Conservation (phyloP, 1,284 basidiomycete species). For the Cryptococcus hybrid region DNA sequence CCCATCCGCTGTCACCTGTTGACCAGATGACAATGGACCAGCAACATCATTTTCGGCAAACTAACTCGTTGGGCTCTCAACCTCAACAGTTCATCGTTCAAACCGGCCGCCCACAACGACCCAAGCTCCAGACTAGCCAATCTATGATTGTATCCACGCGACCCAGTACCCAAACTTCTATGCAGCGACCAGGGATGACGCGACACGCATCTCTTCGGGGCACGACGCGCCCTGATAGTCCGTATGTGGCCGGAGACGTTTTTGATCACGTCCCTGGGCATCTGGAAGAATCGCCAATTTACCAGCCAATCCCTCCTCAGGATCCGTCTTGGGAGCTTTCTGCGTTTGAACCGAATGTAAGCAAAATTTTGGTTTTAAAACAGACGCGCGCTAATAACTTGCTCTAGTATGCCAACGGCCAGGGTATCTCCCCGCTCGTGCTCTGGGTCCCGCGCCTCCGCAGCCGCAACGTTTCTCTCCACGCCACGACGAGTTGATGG, state of each 20-base stretch:
- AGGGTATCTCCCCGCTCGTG: slow-evolving; percentile 45
- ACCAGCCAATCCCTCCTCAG: slow-evolving; percentile 5
- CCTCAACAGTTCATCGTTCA: not conserved
- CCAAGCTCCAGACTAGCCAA: slow-evolving; percentile 8
- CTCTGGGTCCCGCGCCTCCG: slow-evolving; percentile 41
- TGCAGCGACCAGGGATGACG: slow-evolving; percentile 17
- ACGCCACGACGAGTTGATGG: slow-evolving; percentile 19
- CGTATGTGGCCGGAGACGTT: slow-evolving; percentile 35
- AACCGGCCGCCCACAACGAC: slow-evolving; percentile 6
- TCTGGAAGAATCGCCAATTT: slow-evolving; percentile 13
- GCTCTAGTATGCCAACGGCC: slow-evolving; percentile 10
- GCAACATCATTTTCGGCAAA: slow-evolving; percentile 7
- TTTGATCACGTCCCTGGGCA: slow-evolving; percentile 24
- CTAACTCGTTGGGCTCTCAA: slow-evolving; percentile 11
- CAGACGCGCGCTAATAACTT: not conserved
- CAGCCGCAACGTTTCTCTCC: slow-evolving; percentile 30
- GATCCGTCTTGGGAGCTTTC: slow-evolving; percentile 16
- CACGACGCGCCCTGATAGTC: slow-evolving; percentile 24
- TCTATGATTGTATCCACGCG: slow-evolving; percentile 16
- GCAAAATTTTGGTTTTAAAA: not conserved
- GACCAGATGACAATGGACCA: slow-evolving; percentile 20
- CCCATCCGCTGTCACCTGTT: slow-evolving; percentile 21
- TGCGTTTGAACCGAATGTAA: slow-evolving; percentile 12
- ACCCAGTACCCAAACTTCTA: slow-evolving; percentile 18
- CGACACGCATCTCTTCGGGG: slow-evolving; percentile 26